Conservation (phyloP, 192 early-diverging fungal species). For the Phycomyces nitens region DNA sequence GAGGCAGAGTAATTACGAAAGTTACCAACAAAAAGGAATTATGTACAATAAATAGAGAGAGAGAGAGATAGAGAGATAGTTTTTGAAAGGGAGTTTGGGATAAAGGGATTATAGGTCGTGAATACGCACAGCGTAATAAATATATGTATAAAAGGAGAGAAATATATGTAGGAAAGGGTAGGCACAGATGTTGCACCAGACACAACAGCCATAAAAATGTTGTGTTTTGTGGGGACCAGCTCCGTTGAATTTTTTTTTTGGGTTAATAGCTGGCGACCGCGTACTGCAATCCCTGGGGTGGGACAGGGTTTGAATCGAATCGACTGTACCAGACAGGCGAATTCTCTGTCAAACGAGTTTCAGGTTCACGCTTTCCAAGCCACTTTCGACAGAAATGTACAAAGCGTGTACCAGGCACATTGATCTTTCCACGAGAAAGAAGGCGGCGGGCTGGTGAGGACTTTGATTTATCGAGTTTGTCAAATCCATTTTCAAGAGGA, state of each 20-base stretch:
- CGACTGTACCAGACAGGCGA: slow-evolving; percentile 24
- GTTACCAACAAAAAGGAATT: too few relatives aligned
- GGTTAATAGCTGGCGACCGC: background rate
- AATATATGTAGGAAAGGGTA: background rate
- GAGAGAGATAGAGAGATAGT: background rate
- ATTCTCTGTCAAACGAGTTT: background rate
- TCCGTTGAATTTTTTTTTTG: background rate
- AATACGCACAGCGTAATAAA: background rate
- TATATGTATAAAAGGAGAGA: background rate
- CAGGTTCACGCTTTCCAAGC: background rate
- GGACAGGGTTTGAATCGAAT: slow-evolving; percentile 9
- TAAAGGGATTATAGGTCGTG: background rate
- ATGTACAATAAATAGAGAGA: background rate
- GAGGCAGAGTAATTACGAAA: too few relatives aligned
- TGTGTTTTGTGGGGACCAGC: too few relatives aligned
- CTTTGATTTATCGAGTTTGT: background rate
- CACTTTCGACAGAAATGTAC: background rate
- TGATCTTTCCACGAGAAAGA: background rate
- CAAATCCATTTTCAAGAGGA: background rate
- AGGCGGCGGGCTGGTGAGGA: background rate
- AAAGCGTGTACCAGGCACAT: background rate
- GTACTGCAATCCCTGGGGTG: background rate
- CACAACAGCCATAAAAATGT: too few relatives aligned
- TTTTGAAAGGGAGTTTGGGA: background rate
- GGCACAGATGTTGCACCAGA: background rate